A percentile compares a stretch with the other conserved stretches of the same genome.
Evolutionary conservation across 2,329 filamentous ascomycete genomes (phyloP).

Genomic region (Neofusicoccum umdonicola): DNA sequence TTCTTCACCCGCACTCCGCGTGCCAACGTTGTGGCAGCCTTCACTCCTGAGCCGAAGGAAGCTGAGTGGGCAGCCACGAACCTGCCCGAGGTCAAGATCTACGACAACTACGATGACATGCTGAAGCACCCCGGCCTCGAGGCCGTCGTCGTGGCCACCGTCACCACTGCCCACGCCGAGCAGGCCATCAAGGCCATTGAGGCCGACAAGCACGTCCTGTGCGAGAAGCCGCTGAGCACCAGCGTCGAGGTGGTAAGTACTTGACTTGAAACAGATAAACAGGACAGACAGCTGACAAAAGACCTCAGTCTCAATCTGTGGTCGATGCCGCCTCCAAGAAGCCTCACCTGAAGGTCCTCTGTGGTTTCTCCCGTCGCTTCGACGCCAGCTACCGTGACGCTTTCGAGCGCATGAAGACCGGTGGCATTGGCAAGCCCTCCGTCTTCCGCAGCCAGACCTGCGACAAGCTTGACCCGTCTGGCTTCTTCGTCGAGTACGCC

Average conservation of each 20-base stretch:
- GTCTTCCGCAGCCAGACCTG: constrained; percentile 66
- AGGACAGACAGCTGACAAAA: constrained; percentile 13
- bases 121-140: constrained; percentile 54
- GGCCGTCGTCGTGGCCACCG: constrained; percentile 56
- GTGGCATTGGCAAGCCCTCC: constrained; percentile 58
- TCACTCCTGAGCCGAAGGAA: constrained; percentile 44
- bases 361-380: constrained; percentile 65
- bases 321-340: constrained; percentile 55
- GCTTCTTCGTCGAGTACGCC: constrained; percentile 68
- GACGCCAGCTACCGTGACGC: constrained; percentile 65
- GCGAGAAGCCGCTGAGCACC: constrained; percentile 61
- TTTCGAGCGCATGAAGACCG: constrained; percentile 50
- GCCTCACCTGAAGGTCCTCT: constrained; percentile 64
- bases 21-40: constrained; percentile 48
- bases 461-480: constrained; percentile 63
- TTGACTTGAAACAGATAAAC: too few relatives aligned
- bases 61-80: constrained; percentile 49
- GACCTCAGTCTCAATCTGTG: constrained; percentile 57
- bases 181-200: constrained; percentile 58
- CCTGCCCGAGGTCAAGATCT: constrained; percentile 53
- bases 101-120: constrained; percentile 57
- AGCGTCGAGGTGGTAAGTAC: constrained; percentile 57
- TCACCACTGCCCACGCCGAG: constrained; percentile 56
- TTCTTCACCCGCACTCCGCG: constrained; percentile 47
- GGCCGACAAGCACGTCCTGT: constrained; percentile 55